These are phyloP conservation scores for Russula vinacea DNA, from an alignment of 768 basidiomycete genomes.

Conservation along the genomic window DNA sequence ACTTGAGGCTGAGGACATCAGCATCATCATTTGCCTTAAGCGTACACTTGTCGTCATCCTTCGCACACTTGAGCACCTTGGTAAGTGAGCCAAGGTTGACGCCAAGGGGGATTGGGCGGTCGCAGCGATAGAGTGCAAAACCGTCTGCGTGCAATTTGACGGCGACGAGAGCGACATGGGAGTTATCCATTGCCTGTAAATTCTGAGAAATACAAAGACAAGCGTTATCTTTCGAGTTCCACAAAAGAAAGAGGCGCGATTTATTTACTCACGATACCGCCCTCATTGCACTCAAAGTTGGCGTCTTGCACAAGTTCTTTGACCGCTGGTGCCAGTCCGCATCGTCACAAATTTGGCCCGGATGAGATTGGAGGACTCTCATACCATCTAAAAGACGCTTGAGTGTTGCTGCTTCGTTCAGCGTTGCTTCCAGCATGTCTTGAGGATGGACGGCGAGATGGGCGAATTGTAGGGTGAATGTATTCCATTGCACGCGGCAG, in stretches of 20 bases:
- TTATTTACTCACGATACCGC: slow-evolving; percentile 67
- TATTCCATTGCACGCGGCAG: background rate
- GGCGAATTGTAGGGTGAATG: background rate
- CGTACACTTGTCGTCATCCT: slow-evolving; percentile 89
- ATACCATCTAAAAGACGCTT: slow-evolving; percentile 92
- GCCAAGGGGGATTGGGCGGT: slow-evolving; percentile 89
- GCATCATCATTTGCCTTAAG: slow-evolving; percentile 90
- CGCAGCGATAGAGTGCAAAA: slow-evolving; percentile 89
- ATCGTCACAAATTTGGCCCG: slow-evolving; percentile 14
- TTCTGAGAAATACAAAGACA: slow-evolving; percentile 47
- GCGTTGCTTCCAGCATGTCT: slow-evolving; percentile 85
- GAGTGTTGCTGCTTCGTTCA: slow-evolving; percentile 80
- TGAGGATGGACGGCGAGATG: background rate
- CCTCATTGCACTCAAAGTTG: slow-evolving; percentile 96
- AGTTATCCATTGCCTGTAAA: slow-evolving; percentile 99
- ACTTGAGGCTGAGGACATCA: slow-evolving; percentile 82
- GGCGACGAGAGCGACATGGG: slow-evolving; percentile 94
- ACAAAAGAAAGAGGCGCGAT: background rate
- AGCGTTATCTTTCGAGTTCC: background rate
- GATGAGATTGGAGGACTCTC: slow-evolving; percentile 32
- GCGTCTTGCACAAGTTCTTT: slow-evolving; percentile 97
- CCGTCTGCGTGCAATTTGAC: slow-evolving; percentile 76
- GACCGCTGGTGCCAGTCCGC: slow-evolving; percentile 56
- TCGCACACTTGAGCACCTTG: slow-evolving; percentile 96
- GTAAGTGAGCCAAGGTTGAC: slow-evolving; percentile 84